Evolutionary conservation across 140 eudicot species (phyloP), one percentile per base, ranked within the genome.

Genomic region (Cichorium intybus): DNA sequence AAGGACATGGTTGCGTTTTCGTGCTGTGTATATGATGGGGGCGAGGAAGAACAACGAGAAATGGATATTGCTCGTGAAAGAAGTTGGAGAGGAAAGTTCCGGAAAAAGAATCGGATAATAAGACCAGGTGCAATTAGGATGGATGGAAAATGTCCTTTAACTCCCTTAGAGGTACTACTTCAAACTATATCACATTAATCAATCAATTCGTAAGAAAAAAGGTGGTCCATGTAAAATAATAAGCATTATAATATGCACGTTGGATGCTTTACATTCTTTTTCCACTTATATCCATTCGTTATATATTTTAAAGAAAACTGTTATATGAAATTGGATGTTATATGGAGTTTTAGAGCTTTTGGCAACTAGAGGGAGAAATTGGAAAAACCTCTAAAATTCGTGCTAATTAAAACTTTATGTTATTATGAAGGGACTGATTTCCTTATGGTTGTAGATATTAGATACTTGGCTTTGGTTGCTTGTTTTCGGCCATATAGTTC

Each of bases 1-100:
- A 63, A 93, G 99, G 99, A 93, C 71, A 93, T 93, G 99, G 99
- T 93, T 78, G 99, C 99, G 9, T 93, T 93, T 82, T 93, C 99
- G 14, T 93, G 99, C 62, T 93, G 99, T 74, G 64, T 83, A 72
- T 93, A 93, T 69, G 99, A 88, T 76, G 99, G 99, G 10, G 99
- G 99, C 7, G 97, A 85, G 68, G 97, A 89, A 77, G 99, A 93
- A 79, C 95, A 93, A 74, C 83, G 14, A 10, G 99, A 93, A 64
- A 93, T 93, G 99, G 99, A 93, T 75, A 69, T 86, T 76, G 97
- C 96, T 58, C 89, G 99, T 43, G 99, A 93, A 84, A 83, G 95
- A 76, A 90, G 99, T 76, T 93, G 99, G 99, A 80, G 99, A 80
- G 99, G 99, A 52, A 93, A 93, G 70, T 93, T 93, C 56, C 88